These are phyloP conservation scores for Crucibulum cyathiforme DNA, from an alignment of 1,284 basidiomycete species.

Conservation along the genomic window DNA sequence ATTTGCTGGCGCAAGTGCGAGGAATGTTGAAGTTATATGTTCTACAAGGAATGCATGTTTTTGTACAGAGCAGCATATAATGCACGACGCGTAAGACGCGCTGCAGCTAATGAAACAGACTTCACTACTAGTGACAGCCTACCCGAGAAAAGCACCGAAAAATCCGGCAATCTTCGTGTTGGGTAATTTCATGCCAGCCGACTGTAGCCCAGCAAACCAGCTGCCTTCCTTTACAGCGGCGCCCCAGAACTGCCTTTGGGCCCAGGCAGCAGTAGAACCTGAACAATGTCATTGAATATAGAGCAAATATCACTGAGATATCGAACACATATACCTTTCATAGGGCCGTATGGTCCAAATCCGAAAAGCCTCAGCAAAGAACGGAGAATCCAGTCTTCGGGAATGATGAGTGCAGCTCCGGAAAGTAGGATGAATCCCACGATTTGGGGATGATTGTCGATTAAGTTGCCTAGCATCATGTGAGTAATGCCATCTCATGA, in stretches of 20 bases:
- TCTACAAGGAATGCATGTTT: too few species aligned
- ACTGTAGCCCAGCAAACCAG: background rate
- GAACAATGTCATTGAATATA: background rate
- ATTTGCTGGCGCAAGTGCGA: too few species aligned
- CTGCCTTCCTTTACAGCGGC: background rate
- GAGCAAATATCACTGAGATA: background rate
- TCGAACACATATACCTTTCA: constrained; percentile 9
- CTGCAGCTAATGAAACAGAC: background rate
- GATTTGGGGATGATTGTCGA: constrained; percentile 16
- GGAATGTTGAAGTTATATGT: too few species aligned
- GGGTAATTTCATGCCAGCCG: background rate
- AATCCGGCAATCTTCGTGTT: background rate
- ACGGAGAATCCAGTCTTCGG: constrained; percentile 8
- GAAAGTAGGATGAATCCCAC: constrained; percentile 6
- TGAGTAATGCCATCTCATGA: background rate
- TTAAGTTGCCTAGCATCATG: constrained; percentile 16
- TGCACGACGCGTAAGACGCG: too few species aligned
- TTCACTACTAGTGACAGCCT: background rate
- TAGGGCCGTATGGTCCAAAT: constrained; percentile 14
- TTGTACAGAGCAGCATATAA: too few species aligned
- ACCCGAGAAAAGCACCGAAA: background rate
- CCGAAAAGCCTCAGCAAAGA: constrained; percentile 16
- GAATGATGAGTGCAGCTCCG: constrained; percentile 7
- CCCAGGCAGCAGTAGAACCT: constrained; percentile 1
- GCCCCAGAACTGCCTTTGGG: background rate